Evolutionary conservation across 257 asterid genomes (phyloP).

Genomic region (Ophiorrhiza pumila): DNA sequence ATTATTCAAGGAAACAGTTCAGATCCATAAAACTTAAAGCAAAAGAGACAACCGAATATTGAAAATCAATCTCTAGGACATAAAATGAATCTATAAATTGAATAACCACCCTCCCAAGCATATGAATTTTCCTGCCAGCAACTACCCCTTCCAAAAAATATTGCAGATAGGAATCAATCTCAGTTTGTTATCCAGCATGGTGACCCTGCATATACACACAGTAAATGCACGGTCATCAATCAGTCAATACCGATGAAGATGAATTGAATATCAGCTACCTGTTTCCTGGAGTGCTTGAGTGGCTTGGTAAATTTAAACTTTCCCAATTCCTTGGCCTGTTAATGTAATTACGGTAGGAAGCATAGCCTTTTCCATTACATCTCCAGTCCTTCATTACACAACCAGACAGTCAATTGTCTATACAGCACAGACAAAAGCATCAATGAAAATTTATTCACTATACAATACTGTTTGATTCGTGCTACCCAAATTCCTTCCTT

Average conservation of each 20-base stretch:
- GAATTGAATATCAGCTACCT: slow-evolving; percentile 55
- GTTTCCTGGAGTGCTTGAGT: slow-evolving; percentile 83
- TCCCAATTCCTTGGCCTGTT: slow-evolving; percentile 88
- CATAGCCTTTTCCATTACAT: slow-evolving; percentile 89
- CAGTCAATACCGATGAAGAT: slow-evolving; percentile 23
- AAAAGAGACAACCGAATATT: not conserved
- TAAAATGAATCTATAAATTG: not conserved
- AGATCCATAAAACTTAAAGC: not conserved
- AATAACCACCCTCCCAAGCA: not conserved
- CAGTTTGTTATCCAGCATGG: not conserved
- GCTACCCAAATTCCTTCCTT: not conserved
- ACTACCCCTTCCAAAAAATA: not conserved
- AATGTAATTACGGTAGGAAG: slow-evolving; percentile 78
- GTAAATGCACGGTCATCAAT: slow-evolving; percentile 1
- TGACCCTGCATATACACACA: not conserved
- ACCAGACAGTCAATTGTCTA: slow-evolving; percentile 19
- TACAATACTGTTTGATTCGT: not conserved
- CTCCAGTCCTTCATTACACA: slow-evolving; percentile 74
- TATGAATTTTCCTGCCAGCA: not conserved
- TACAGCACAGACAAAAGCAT: slow-evolving; percentile 10
- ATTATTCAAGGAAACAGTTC: not conserved
- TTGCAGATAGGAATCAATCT: not conserved
- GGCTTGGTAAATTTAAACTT: slow-evolving; percentile 44
- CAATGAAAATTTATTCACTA: not conserved
- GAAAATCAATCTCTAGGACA: not conserved